A percentile compares a stretch with the other conserved stretches of the same genome.
Evolutionary conservation across 495 filamentous ascomycete genomes (phyloP).

Genomic region (Neurospora sp.): DNA sequence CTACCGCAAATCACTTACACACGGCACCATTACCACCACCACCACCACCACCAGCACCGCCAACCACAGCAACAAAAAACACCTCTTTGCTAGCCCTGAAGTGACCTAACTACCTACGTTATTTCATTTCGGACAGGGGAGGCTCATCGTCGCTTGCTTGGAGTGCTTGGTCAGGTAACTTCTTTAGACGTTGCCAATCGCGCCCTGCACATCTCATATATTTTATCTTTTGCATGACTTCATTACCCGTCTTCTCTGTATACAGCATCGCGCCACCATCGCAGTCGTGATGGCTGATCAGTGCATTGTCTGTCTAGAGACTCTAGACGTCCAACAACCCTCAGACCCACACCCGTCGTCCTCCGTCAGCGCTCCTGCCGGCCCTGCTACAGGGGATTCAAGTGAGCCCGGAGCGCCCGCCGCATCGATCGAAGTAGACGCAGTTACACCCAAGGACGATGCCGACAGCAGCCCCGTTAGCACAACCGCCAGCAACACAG

Average conservation of each 20-base stretch:
- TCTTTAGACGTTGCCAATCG: neutral
- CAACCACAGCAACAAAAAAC: neutral
- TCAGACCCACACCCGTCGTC: slow-evolving; percentile 9
- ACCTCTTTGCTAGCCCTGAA: neutral
- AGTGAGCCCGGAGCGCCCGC: slow-evolving; percentile 3
- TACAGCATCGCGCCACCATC: slow-evolving; percentile 1
- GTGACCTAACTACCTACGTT: neutral
- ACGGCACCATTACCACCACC: neutral
- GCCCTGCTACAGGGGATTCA: neutral
- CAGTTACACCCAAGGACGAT: slow-evolving; percentile 4
- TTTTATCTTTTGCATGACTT: slow-evolving; percentile 25
- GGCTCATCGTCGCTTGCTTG: neutral
- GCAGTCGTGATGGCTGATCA: slow-evolving; percentile 66
- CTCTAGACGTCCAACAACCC: slow-evolving; percentile 49
- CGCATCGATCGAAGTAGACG: neutral
- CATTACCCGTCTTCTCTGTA: slow-evolving; percentile 4
- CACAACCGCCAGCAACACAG: slow-evolving; percentile 23
- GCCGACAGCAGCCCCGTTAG: slow-evolving; percentile 21
- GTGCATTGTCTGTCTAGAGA: slow-evolving; percentile 93
- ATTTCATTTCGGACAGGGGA: neutral
- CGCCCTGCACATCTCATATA: neutral
- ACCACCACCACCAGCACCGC: neutral
- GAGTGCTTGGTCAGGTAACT: neutral
- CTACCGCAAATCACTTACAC: neutral
- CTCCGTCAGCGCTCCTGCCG: slow-evolving; percentile 1